Evolutionary conservation across 768 basidiomycete genomes (phyloP).

Genomic region (Hygrophoropsis aurantiaca): DNA sequence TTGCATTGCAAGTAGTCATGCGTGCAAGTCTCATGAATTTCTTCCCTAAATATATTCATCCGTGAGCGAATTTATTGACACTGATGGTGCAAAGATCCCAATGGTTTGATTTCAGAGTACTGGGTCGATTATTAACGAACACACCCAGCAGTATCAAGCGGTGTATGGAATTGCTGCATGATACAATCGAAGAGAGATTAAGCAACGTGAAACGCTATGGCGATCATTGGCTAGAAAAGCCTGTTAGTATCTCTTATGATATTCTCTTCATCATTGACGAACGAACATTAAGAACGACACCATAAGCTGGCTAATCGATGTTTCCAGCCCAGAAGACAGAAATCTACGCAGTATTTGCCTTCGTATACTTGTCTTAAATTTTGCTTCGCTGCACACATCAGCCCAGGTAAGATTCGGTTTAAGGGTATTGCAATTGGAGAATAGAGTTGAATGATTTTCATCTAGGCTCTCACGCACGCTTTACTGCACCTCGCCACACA

Average conservation of each 20-base stretch:
- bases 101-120: slow-evolving; percentile 22
- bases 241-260: slow-evolving; percentile 23
- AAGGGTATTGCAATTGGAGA: not conserved
- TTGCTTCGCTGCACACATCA: slow-evolving; percentile 36
- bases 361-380: slow-evolving; percentile 37
- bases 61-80: slow-evolving; percentile 23
- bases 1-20: slow-evolving; percentile 31
- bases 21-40: slow-evolving; percentile 32
- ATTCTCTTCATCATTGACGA: slow-evolving; percentile 4
- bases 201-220: slow-evolving; percentile 23
- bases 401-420: slow-evolving; percentile 20
- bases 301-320: slow-evolving; percentile 42
- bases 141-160: slow-evolving; percentile 27
- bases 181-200: slow-evolving; percentile 33
- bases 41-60: slow-evolving; percentile 33
- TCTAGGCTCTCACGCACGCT: slow-evolving; percentile 35
- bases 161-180: slow-evolving; percentile 29
- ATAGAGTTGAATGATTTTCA: slow-evolving; percentile 5
- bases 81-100: slow-evolving; percentile 10
- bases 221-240: slow-evolving; percentile 27
- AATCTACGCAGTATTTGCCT: slow-evolving; percentile 29
- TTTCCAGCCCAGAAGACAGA: slow-evolving; percentile 22
- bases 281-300: slow-evolving; percentile 33
- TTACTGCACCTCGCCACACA: slow-evolving; percentile 39
- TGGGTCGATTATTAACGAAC: slow-evolving; percentile 32